phyloP scores from a whole-genome alignment of 257 asterid genomes.

The Salvia splendens region DNA sequence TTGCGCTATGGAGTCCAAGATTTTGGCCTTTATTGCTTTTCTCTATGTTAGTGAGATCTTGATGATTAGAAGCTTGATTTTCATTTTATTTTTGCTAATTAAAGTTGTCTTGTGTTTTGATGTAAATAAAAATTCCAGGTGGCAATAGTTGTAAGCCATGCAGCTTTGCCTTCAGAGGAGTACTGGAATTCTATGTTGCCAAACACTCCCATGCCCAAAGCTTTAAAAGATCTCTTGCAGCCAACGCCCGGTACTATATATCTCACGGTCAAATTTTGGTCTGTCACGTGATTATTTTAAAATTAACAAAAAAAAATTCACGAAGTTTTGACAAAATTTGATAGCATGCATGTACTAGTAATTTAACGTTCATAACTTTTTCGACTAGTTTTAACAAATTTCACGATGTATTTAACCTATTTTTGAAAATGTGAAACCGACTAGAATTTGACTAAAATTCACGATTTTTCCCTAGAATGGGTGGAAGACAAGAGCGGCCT shows the following conservation, averaged over 20 bases:
- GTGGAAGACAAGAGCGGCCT: slow-evolving; percentile 47
- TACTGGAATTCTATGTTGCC: slow-evolving; percentile 80
- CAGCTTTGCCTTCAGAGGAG: slow-evolving; percentile 53
- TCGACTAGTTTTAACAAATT: too few relatives aligned
- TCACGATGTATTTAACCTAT: too few relatives aligned
- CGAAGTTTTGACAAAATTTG: too few relatives aligned
- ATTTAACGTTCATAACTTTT: too few relatives aligned
- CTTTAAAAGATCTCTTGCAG: slow-evolving; percentile 56
- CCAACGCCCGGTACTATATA: slow-evolving; percentile 28
- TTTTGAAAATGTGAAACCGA: too few relatives aligned
- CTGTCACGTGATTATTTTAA: too few relatives aligned
- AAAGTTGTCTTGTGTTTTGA: neutral
- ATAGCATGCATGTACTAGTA: too few relatives aligned
- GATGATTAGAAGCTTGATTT: neutral
- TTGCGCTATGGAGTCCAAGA: slow-evolving; percentile 53
- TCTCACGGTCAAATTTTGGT: too few relatives aligned
- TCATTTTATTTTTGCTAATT: neutral
- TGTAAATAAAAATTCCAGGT: slow-evolving; percentile 37
- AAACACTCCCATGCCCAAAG: slow-evolving; percentile 70
- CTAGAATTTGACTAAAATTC: too few relatives aligned
- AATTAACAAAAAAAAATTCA: too few relatives aligned
- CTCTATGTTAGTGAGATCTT: slow-evolving; percentile 65
- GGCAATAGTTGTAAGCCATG: slow-evolving; percentile 55
- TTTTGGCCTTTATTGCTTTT: slow-evolving; percentile 45
- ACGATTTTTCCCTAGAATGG: slow-evolving; percentile 41